phyloP scores from a whole-genome alignment of 345 rosid species.

The Gossypium ekmanianum region DNA sequence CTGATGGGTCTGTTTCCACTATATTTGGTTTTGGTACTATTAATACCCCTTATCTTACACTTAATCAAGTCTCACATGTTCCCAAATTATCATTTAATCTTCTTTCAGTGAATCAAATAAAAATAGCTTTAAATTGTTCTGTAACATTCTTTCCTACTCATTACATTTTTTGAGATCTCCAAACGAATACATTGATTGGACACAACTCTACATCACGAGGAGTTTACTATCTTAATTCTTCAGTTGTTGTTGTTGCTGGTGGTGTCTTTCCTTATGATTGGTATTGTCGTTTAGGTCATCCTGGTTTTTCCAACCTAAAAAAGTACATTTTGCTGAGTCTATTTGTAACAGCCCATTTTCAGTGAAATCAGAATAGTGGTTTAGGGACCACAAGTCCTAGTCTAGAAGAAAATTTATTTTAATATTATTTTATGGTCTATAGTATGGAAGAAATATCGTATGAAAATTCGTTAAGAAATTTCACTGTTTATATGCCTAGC shows the following conservation, averaged over 20 bases:
- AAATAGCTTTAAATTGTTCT: no score
- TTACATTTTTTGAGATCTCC: neutral
- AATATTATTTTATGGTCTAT: no score
- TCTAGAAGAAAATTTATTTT: no score
- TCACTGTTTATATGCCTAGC: no score
- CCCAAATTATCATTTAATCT: neutral
- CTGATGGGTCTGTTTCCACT: neutral
- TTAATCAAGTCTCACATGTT: neutral
- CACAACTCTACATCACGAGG: neutral
- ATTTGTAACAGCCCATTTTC: no score
- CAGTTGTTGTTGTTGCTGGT: neutral
- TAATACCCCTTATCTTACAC: neutral
- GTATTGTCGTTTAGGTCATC: neutral
- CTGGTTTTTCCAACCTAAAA: neutral
- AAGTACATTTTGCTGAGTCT: neutral
- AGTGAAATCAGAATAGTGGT: no score
- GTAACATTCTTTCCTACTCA: neutral
- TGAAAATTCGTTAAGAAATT: no score
- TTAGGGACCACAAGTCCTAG: no score
- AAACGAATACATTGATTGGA: neutral
- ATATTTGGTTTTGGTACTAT: neutral
- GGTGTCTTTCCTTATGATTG: neutral
- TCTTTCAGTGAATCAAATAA: no score
- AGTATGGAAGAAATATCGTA: no score
- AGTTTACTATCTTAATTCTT: neutral